These are phyloP conservation scores for Mycena leptocephala DNA, from an alignment of 768 basidiomycete genomes.

Conservation along the genomic window DNA sequence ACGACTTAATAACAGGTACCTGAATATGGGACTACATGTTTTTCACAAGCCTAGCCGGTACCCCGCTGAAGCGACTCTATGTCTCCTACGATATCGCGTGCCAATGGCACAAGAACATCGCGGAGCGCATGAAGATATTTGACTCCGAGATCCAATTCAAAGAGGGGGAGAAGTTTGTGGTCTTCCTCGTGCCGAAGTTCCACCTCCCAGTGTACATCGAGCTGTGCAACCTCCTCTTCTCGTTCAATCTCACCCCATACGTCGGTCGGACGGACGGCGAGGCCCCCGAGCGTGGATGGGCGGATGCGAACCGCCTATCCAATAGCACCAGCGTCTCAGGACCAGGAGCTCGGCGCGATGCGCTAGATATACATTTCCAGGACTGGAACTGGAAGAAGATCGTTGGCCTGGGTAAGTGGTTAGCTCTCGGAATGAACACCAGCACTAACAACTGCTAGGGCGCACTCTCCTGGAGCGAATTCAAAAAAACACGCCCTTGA, in stretches of 20 bases:
- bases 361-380: constrained; percentile 4
- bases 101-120: constrained; percentile 24
- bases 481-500: not conserved
- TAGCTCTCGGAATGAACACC: no score
- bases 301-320: constrained; percentile 47
- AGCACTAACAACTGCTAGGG: not conserved
- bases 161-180: not conserved
- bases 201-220: constrained; percentile 48
- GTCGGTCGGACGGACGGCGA: constrained; percentile 52
- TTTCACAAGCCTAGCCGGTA: constrained; percentile 35
- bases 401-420: not conserved
- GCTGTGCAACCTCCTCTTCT: constrained; percentile 45
- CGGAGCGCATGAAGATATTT: constrained; percentile 39
- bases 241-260: constrained; percentile 41
- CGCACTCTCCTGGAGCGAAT: not conserved
- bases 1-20: constrained; percentile 23
- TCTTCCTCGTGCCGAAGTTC: constrained; percentile 46
- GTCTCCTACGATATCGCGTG: constrained; percentile 49
- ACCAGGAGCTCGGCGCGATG: constrained; percentile 21
- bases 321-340: constrained; percentile 57
- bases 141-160: constrained; percentile 20
- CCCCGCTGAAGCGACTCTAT: constrained; percentile 3
- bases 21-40: constrained; percentile 46
- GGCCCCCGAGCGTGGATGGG: constrained; percentile 48
- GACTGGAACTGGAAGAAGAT: constrained; percentile 19